These are phyloP conservation scores for Stephanocyclus meneghinianus DNA, from an alignment of 352 stramenopile genomes.

Conservation along the genomic window DNA sequence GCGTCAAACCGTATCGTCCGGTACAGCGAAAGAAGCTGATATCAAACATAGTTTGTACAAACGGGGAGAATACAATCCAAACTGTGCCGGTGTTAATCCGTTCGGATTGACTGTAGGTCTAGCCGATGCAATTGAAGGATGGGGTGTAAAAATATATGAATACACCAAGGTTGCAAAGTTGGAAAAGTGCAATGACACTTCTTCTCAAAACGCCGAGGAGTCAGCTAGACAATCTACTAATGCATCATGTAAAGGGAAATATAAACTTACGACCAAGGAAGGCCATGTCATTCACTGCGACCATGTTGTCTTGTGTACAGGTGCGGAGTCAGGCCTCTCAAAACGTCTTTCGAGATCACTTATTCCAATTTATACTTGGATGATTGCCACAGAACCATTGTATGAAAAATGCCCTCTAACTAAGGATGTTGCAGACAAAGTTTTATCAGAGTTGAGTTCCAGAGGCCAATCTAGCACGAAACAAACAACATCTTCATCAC, in stretches of 20 bases:
- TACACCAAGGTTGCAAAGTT: constrained; percentile 24
- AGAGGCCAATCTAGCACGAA: neutral
- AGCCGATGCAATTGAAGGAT: constrained; percentile 33
- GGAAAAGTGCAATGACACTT: constrained; percentile 11
- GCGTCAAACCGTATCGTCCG: neutral
- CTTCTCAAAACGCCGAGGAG: neutral
- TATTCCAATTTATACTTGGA: constrained; percentile 46
- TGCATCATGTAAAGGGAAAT: constrained; percentile 17
- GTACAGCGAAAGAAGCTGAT: neutral
- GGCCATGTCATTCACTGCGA: constrained; percentile 30
- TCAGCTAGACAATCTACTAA: neutral
- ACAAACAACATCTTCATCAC: neutral
- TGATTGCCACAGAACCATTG: constrained; percentile 38
- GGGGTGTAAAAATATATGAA: constrained; percentile 42
- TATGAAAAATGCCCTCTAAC: constrained; percentile 30
- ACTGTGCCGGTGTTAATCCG: constrained; percentile 35
- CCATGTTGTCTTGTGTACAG: constrained; percentile 46
- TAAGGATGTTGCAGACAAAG: neutral
- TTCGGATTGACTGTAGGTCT: constrained; percentile 35
- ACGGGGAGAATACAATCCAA: constrained; percentile 41
- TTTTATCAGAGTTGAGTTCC: constrained; percentile 2
- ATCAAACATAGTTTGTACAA: constrained; percentile 29
- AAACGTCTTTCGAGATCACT: constrained; percentile 23
- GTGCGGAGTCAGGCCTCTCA: constrained; percentile 19
- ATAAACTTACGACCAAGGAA: constrained; percentile 26